Evolutionary conservation across 139 green algal genomes (phyloP), one percentile per base, ranked within the genome.

Genomic region (Coelastrella sp.): DNA sequence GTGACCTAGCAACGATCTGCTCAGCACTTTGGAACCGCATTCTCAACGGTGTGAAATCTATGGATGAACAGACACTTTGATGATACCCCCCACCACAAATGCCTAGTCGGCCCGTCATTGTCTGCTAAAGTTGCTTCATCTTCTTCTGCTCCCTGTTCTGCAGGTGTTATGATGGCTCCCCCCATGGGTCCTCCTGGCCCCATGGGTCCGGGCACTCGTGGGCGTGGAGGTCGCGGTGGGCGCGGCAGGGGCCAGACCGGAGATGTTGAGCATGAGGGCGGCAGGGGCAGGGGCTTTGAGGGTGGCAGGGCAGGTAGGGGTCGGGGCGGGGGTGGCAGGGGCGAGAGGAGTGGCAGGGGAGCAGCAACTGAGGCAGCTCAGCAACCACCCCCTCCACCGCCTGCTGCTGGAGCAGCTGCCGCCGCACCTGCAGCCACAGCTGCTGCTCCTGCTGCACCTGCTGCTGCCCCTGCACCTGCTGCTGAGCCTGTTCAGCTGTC

Each of bases 101-200:
- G 35, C 35, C 35, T 49, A 49, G 35, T 49, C 1, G 35, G 35
- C 35, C 35, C 3, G 35, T 49, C n/a, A n/a, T 5, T 49, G 35
- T 49, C 35, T 49, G 35, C 35, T 49, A 3, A 49, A 5, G 35
- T 49, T 49, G 35, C 35, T 49, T 49, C 35, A 49, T 49, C 35
- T 49, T 49, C 35, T 49, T 49, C 35, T n/a, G n/a, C n/a, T 49
- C 3, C 35, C 35, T 49, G 35, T 49, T 49, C 3, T 49, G 1
- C 63, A 70, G 82, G 82, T 60, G 78, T 87, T 59, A 89, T 89
- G 84, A 68, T 72, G 70, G n/a, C 35, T 12, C 66, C 56, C 65
- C 88, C 85, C 60, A 92, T 94, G 91, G 93, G 90, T 12, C 92
- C 90, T 17, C 83, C 79, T 65, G 86, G 78, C 19, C 76, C 70